phyloP scores from a whole-genome alignment of 768 basidiomycete species.

The Dacryopinax spathularia region DNA sequence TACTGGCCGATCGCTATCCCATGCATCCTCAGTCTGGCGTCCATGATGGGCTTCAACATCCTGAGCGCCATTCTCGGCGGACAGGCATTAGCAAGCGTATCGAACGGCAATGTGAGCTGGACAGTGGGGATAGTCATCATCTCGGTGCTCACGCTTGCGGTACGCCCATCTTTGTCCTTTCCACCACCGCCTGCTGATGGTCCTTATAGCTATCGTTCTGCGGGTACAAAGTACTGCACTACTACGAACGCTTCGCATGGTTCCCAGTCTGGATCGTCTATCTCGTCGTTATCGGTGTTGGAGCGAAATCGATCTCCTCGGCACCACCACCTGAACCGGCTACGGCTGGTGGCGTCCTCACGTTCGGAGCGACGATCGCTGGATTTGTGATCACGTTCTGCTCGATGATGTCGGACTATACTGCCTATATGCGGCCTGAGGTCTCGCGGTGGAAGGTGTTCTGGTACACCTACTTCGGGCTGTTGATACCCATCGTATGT shows the following conservation, averaged over 20 bases:
- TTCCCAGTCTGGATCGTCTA: slow-evolving; percentile 64
- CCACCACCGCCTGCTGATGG: neutral
- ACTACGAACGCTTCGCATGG: slow-evolving; percentile 69
- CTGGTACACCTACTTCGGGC: slow-evolving; percentile 48
- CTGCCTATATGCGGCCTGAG: slow-evolving; percentile 47
- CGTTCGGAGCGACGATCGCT: slow-evolving; percentile 54
- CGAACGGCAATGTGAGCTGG: slow-evolving; percentile 37
- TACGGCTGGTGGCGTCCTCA: slow-evolving; percentile 39
- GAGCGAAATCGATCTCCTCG: slow-evolving; percentile 47
- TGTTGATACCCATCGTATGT: slow-evolving; percentile 45
- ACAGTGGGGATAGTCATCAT: slow-evolving; percentile 71
- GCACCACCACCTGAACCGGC: slow-evolving; percentile 39
- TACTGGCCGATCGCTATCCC: slow-evolving; percentile 42
- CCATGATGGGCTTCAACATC: slow-evolving; percentile 50
- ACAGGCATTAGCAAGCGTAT: slow-evolving; percentile 46
- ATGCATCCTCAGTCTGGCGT: slow-evolving; percentile 43
- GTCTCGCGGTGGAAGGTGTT: slow-evolving; percentile 54
- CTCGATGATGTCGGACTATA: slow-evolving; percentile 55
- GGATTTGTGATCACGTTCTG: slow-evolving; percentile 59
- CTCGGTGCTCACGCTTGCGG: slow-evolving; percentile 47
- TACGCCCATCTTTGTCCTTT: slow-evolving; percentile 20
- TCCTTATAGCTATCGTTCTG: slow-evolving; percentile 43
- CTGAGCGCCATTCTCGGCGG: slow-evolving; percentile 57
- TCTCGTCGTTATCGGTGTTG: slow-evolving; percentile 54
- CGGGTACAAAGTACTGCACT: slow-evolving; percentile 45